phyloP scores from a whole-genome alignment of 306 rosid genomes.

The Begonia masoniana region DNA sequence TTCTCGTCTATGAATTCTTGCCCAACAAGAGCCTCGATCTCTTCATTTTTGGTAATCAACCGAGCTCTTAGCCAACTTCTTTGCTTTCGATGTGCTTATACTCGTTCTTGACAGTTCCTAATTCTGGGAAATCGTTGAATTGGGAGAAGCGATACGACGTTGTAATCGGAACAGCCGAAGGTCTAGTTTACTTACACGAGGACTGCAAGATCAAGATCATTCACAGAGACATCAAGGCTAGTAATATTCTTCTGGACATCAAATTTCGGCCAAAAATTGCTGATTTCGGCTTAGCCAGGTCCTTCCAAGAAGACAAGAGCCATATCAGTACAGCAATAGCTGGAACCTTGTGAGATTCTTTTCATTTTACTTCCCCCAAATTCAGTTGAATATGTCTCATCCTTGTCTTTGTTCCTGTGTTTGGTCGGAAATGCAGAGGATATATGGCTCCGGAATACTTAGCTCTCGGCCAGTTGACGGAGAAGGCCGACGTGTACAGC shows the following conservation, averaged over 20 bases:
- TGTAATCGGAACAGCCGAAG: slow-evolving; percentile 66
- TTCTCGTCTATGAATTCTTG: slow-evolving; percentile 71
- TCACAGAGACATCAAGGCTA: slow-evolving; percentile 91
- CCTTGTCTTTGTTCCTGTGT: neutral
- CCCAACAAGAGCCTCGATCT: slow-evolving; percentile 79
- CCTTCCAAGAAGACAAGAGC: slow-evolving; percentile 76
- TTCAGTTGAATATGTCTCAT: neutral
- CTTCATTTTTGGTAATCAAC: slow-evolving; percentile 61
- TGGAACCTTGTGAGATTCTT: slow-evolving; percentile 64
- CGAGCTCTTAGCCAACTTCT: neutral
- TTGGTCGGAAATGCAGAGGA: slow-evolving; percentile 36
- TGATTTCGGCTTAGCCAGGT: slow-evolving; percentile 91
- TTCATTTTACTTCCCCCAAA: neutral
- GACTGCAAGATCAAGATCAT: slow-evolving; percentile 52
- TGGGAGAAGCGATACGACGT: slow-evolving; percentile 81
- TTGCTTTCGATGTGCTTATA: neutral
- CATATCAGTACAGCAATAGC: slow-evolving; percentile 94
- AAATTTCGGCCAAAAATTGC: slow-evolving; percentile 81
- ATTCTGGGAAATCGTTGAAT: slow-evolving; percentile 42
- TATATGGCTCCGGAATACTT: slow-evolving; percentile 96
- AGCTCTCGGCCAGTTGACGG: slow-evolving; percentile 89
- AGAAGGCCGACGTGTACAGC: slow-evolving; percentile 77
- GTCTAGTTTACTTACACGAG: slow-evolving; percentile 74
- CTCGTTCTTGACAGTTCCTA: slow-evolving; percentile 27
- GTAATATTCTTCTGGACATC: slow-evolving; percentile 71